Evolutionary conservation across 768 basidiomycete genomes (phyloP), one percentile per base, ranked within the genome.

Genomic region (Termitomyces sp.): DNA sequence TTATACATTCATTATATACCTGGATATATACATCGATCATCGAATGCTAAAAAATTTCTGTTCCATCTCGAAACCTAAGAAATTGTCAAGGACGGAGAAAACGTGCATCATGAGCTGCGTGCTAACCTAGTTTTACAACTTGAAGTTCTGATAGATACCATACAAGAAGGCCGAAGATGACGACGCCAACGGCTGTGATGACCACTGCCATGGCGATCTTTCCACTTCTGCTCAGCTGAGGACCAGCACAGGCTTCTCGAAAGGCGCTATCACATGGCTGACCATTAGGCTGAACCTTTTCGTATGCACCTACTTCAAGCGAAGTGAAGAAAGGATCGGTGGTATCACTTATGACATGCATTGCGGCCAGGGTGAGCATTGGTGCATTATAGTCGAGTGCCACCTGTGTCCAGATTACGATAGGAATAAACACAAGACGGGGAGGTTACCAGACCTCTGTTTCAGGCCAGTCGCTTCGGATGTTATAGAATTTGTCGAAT

Each of bases 371-470:
- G 1, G 92, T 89, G n/a, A 96, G 77, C 76, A 96, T 79, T 2
- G 93, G 93, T 0, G 93, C 92, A 63, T 91, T 92, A 71, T 94
- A 95, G 68, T 97, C 95, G 43, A 93, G 73, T n/a, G 88, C 91
- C 54, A 86, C 78, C 86, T 89, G 50, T 46, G 50, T 35, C 51
- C 36, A 47, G 28, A 40, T 16, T 23, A 35, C 28, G n/a, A 35
- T 32, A 49, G 26, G 33, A 28, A 38, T 32, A 41, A 38, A n/a
- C 30, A 58, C n/a, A 13, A 47, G 20, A 20, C 33, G 18, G n/a
- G n/a, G 6, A 40, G 55, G 9, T 43, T 35, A 23, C 7, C n/a
- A 26, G 64, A 89, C 88, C 81, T 97, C 95, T 18, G 86, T 89
- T 73, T 96, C 81, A 1, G 88, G 88, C 91, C 93, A 96, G 69